A percentile compares a stretch with the other conserved stretches of the same genome.
Evolutionary conservation across 2,329 filamentous ascomycete species (phyloP).

Genomic region (Penicillium olsonii): DNA sequence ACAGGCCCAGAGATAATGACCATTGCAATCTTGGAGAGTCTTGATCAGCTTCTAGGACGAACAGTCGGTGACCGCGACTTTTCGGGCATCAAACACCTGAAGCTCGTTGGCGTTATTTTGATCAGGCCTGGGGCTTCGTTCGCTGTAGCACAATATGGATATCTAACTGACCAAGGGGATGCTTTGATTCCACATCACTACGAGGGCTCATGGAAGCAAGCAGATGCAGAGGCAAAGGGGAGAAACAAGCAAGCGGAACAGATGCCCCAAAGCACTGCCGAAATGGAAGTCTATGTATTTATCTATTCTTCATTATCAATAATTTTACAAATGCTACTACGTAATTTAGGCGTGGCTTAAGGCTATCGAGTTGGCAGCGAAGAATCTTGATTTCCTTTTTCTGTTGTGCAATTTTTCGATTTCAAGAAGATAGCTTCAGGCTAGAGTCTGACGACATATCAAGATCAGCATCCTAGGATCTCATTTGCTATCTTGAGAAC

Average conservation of each 20-base stretch:
- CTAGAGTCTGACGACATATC: neutral
- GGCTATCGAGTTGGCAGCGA: too few relatives aligned
- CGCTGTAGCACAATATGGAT: constrained; percentile 25
- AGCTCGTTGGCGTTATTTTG: constrained; percentile 27
- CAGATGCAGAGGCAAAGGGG: constrained; percentile 17
- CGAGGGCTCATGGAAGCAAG: constrained; percentile 22
- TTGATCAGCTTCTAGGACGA: constrained; percentile 17
- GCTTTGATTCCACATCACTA: constrained; percentile 20
- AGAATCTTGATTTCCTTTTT: neutral
- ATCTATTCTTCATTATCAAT: too few relatives aligned
- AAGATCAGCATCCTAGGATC: neutral
- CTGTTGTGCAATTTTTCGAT: neutral
- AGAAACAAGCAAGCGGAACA: constrained; percentile 13
- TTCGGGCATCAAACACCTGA: constrained; percentile 21
- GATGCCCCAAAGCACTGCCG: neutral
- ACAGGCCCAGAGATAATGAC: constrained; percentile 32
- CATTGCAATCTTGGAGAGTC: constrained; percentile 20
- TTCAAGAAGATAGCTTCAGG: neutral
- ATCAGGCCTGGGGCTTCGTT: constrained; percentile 29
- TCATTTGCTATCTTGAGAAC: neutral
- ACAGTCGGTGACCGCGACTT: constrained; percentile 27
- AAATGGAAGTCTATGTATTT: neutral
- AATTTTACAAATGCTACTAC: too few relatives aligned
- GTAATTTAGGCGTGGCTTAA: too few relatives aligned
- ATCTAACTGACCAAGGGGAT: constrained; percentile 17